Base-by-base conservation (phyloP, 345 rosid genomes). In the Hibiscus tridactylites region DNA sequence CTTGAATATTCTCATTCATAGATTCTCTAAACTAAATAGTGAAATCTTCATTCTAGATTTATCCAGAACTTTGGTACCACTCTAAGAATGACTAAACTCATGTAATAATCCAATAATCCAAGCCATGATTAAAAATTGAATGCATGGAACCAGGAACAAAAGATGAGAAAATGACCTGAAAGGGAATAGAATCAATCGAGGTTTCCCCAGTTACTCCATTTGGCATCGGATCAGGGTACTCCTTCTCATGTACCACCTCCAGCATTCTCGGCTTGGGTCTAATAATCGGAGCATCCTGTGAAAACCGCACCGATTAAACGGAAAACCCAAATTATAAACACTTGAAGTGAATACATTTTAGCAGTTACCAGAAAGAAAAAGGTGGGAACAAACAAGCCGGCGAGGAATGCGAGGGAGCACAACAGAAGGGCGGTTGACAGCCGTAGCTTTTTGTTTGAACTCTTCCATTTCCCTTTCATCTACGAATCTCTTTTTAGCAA, bases 381-480 rank as follows among this genome's bases (percentile, higher is more conserved):
- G 37, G 82, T 68, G 37, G 93, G 85, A 21, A 78, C 79, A 65
- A 82, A 91, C 79, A 91, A 85, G 2, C 97, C 97, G 52, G 81
- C 74, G 68, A 88, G 70, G 86, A 91, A 91, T 81, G 83, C 88
- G 69, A 90, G 73, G 9, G 77, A 79, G 69, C 88, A 89, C 60
- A 90, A 80, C 65, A 78, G 9, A 35, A 81, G 42, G 54, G 75
- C 79, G 44, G 83, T 63, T 6, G 85, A 75, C 44, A 87, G 79
- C 77, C 96, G 88, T 78, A 88, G 77, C 66, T 76, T 84, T 61
- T 80, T 79, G 71, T 71, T 84, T 31, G 88, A 85, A 42, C 84
- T 80, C 84, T 84, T 91, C 65, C 84, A 71, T 77, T 85, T 88
- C 74, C 71, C 76, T 85, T 85, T 89, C 97, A 91, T 91, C 73